Percentiles rank a stretch among this genome's conserved stretches.
phyloP scores from a whole-genome alignment of 2,329 filamentous ascomycete species.

The Colletotrichum viniferum region DNA sequence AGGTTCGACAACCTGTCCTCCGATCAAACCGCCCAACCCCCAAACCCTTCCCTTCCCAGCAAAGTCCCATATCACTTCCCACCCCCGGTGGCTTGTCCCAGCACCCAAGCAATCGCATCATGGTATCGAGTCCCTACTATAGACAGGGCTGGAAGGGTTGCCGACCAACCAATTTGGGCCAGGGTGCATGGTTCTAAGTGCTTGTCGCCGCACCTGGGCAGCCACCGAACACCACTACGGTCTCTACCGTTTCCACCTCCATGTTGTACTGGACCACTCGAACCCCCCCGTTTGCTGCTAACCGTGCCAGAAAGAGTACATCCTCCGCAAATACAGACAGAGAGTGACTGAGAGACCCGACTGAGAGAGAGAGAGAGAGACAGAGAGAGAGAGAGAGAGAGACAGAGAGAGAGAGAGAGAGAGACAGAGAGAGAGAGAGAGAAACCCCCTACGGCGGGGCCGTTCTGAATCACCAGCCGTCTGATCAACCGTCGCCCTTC shows the following conservation, averaged over 20 bases:
- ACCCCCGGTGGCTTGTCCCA: not conserved
- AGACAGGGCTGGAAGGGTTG: not conserved
- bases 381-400: too few relatives aligned
- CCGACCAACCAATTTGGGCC: not conserved
- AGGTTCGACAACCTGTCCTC: constrained; percentile 19
- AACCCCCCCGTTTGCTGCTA: not conserved
- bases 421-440: too few relatives aligned
- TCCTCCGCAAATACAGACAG: not conserved
- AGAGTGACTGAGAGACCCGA: too few relatives aligned
- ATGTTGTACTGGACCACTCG: not conserved
- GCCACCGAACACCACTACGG: not conserved
- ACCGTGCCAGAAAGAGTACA: not conserved
- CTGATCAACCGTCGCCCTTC: constrained; percentile 10
- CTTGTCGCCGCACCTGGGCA: not conserved
- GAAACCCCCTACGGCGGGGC: not conserved
- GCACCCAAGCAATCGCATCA: not conserved
- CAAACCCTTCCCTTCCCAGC: not conserved
- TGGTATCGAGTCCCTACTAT: not conserved
- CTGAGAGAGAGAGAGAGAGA: too few relatives aligned
- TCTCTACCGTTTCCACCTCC: not conserved
- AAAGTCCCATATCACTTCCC: not conserved
- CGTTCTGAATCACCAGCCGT: constrained; percentile 18
- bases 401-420: too few relatives aligned
- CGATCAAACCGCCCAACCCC: constrained; percentile 2
- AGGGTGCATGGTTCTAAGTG: not conserved